Conservation (phyloP, 257 asterid genomes). For the Solanum boliviense region DNA sequence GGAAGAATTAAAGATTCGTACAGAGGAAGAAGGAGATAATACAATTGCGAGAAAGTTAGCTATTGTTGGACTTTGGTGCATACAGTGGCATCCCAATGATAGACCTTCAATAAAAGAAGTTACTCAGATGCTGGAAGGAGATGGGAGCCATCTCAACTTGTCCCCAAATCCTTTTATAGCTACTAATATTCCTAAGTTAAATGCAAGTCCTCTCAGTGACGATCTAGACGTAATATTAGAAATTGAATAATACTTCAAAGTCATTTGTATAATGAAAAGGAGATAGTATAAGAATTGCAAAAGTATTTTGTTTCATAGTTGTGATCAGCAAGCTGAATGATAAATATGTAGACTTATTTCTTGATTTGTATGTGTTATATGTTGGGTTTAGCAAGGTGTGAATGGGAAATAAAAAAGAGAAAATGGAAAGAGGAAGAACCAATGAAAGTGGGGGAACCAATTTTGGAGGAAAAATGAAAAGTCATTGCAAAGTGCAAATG, state of each 20-base stretch:
- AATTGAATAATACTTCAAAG: not conserved
- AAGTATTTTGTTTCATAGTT: not conserved
- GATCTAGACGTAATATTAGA: not conserved
- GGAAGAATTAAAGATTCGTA: not conserved
- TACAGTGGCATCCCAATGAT: not conserved
- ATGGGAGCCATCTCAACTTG: not conserved
- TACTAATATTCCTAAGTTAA: not conserved
- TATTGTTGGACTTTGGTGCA: not conserved
- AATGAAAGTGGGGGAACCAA: too few species aligned
- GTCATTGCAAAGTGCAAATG: too few species aligned
- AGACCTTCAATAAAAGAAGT: not conserved
- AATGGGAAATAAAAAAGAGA: too few species aligned
- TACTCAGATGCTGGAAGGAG: not conserved
- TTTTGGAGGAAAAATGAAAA: too few species aligned
- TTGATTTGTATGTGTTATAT: not conserved
- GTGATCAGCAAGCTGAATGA: not conserved
- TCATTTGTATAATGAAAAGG: not conserved
- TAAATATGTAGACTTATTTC: not conserved
- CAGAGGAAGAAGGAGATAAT: not conserved
- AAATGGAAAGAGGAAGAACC: too few species aligned
- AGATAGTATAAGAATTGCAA: not conserved
- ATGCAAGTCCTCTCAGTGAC: not conserved
- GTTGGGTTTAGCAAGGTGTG: too few species aligned
- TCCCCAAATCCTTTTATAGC: not conserved
- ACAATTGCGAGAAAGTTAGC: too few species aligned